Evolutionary conservation across 108 stramenopile species (phyloP).

Genomic region (Schizochytrium sp.): DNA sequence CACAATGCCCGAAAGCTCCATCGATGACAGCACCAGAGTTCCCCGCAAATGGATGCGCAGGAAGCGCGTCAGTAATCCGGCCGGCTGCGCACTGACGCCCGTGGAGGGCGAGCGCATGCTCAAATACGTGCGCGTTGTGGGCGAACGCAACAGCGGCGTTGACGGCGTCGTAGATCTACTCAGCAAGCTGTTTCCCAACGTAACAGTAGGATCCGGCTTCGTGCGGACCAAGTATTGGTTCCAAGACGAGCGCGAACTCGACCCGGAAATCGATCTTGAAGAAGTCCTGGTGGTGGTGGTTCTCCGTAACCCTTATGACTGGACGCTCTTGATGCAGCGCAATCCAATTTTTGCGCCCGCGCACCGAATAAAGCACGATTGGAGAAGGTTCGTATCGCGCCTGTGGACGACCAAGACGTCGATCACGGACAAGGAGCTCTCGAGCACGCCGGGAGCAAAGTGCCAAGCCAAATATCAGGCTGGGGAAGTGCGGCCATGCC

Average conservation of each 20-base stretch:
- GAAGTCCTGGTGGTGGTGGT: not conserved
- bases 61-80: not conserved
- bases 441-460: not conserved
- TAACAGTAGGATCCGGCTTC: not conserved
- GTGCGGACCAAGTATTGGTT: not conserved
- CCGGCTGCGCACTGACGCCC: not conserved
- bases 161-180: not conserved
- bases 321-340: not conserved
- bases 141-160: constrained; percentile 3
- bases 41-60: not conserved
- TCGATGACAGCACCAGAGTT: not conserved
- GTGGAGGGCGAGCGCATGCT: not conserved
- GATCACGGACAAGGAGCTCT: constrained; percentile 5
- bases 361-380: not conserved
- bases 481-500: not conserved
- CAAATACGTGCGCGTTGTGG: not conserved
- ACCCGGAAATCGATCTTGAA: not conserved
- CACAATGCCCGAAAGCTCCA: not conserved
- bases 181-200: not conserved
- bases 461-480: not conserved
- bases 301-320: not conserved
- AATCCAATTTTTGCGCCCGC: not conserved
- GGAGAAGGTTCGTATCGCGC: not conserved
- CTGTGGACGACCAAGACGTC: not conserved
- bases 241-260: not conserved